Base-by-base conservation (phyloP, 2,329 filamentous ascomycete genomes). In the Monilinia fructigena region DNA sequence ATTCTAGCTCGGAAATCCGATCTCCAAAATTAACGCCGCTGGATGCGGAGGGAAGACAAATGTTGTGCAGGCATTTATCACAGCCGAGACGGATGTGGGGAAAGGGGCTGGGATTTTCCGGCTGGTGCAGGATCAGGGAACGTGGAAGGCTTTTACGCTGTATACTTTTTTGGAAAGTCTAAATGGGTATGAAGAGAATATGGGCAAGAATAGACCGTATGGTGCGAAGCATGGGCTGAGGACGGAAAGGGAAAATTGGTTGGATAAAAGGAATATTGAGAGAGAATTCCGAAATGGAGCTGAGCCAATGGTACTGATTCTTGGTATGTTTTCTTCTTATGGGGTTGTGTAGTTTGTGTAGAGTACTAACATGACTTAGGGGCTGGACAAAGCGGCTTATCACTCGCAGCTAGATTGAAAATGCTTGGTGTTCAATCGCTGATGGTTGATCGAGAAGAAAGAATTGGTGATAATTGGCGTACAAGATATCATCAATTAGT, bases 401-500 rank as follows among this genome's bases (percentile, higher is more conserved):
- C 82, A 0, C 78, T 80, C 0, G 85, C 84, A 0, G 86, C 85
- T 0, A 82, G 86, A 11, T 79, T 89, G 16, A 86, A 86, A 71
- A 83, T 84, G 79, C 79, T 88, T 0, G 80, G 82, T 1, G 77
- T 89, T 4, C 77, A 82, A 14, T 77, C 84, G 0, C 76, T 89
- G 2, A 73, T 89, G 18, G 78, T 89, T 26, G 87, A 90, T 70
- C 78, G 80, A 31, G 84, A 87, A 66, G 78, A 82, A 0, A 78
- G 81, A 3, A 78, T 89, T 0, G 87, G 87, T 12, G 86, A 89
- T 68, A 89, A 85, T 73, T 89, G 87, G 87, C 80, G 86, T 23
- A 80, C 80, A 50, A 77, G 87, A 59, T 89, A 89, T 70, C 82
- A 85, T 69, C 84, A 88, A 67, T 81, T 91, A 0, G 87, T 90